phyloP scores from a whole-genome alignment of 169 alveolate genomes.

The Cryptosporidium sp. region DNA sequence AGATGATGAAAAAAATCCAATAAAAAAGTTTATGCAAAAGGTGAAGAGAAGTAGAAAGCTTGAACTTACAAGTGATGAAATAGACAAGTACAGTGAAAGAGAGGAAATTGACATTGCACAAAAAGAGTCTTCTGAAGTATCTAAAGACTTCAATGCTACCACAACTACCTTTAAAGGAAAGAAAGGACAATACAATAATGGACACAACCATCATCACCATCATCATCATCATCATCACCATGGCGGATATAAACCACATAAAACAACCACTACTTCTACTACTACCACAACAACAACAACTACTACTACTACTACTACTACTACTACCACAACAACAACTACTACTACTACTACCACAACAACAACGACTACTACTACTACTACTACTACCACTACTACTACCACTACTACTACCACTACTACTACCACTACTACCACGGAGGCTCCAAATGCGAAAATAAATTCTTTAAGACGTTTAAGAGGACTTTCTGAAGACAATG shows the following conservation, averaged over 20 bases:
- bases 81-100: background rate
- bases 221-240: conserved; percentile 61
- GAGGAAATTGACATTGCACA: background rate
- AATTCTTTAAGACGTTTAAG: conserved; percentile 14
- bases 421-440: background rate
- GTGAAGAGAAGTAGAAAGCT: background rate
- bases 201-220: conserved; percentile 19
- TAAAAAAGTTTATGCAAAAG: background rate
- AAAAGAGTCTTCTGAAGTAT: background rate
- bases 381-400: conserved; percentile 10
- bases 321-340: conserved; percentile 7
- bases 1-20: conserved; percentile 6
- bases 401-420: background rate
- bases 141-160: background rate
- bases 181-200: background rate
- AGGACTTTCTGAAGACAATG: conserved; percentile 16
- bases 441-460: background rate
- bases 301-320: background rate
- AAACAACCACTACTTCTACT: conserved; percentile 14
- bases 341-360: conserved; percentile 9
- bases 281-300: background rate
- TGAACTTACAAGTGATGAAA: conserved; percentile 5
- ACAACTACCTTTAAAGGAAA: background rate
- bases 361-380: background rate
- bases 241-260: conserved; percentile 11